Conservation (phyloP, 2,329 filamentous ascomycete species). For the Fusarium setosum region DNA sequence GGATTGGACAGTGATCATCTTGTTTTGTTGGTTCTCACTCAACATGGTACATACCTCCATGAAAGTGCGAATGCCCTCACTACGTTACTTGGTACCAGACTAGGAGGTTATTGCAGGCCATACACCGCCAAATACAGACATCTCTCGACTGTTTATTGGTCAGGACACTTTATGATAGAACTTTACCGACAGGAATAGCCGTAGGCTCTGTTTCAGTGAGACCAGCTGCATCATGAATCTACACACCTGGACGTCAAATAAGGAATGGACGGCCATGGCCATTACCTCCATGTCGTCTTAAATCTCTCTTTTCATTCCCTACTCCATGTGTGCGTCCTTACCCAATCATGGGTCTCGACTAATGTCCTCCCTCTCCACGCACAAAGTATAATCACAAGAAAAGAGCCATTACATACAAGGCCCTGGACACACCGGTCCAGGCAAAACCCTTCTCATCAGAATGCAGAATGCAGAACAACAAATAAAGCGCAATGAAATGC, state of each 20-base stretch:
- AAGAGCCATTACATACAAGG: constrained; percentile 38
- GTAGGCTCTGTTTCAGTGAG: too few species aligned
- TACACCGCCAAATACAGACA: neutral
- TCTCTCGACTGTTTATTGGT: neutral
- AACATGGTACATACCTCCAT: too few species aligned
- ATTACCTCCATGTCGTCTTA: constrained; percentile 31
- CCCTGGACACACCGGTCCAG: constrained; percentile 30
- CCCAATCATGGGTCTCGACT: constrained; percentile 24
- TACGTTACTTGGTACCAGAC: too few species aligned
- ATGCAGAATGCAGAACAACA: constrained; percentile 17
- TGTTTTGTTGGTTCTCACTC: neutral
- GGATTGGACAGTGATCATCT: too few species aligned
- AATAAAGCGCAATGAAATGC: constrained; percentile 25
- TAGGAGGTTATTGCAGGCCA: neutral
- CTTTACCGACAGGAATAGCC: too few species aligned
- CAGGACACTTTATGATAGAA: neutral
- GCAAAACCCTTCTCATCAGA: constrained; percentile 29
- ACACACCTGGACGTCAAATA: neutral
- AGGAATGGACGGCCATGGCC: constrained; percentile 35
- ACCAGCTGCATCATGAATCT: too few species aligned
- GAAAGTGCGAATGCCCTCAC: neutral
- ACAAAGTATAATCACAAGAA: constrained; percentile 39
- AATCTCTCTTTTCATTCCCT: constrained; percentile 6
- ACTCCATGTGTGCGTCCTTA: constrained; percentile 9
- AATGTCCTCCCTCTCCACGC: constrained; percentile 20